Conservation (phyloP, 345 rosid species). For the Aquilaria malaccensis region DNA sequence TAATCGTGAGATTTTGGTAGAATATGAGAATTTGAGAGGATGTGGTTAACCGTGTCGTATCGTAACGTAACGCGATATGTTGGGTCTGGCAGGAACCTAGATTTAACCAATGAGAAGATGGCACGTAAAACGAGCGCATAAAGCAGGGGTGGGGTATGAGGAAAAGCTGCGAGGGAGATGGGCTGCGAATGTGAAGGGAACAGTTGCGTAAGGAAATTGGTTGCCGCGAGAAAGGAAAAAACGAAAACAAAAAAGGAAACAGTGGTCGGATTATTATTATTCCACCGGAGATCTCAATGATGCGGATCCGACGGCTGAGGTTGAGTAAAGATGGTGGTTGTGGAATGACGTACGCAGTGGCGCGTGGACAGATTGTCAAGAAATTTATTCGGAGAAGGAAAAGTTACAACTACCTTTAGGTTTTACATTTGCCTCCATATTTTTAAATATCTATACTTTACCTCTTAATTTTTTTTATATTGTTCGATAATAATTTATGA, state of each 20-base stretch:
- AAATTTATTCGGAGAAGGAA: no score
- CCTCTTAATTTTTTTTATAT: no score
- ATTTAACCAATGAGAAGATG: conserved; percentile 5
- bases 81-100: conserved; percentile 6
- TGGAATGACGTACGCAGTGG: background rate
- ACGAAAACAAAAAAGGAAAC: background rate
- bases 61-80: conserved; percentile 9
- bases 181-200: conserved; percentile 19
- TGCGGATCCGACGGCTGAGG: conserved; percentile 20
- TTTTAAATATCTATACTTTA: no score
- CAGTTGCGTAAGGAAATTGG: conserved; percentile 22
- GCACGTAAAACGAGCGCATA: conserved; percentile 13
- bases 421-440: no score
- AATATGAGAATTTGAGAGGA: conserved; percentile 1
- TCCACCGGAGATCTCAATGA: conserved; percentile 1
- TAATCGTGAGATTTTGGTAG: conserved; percentile 12
- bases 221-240: background rate
- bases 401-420: no score
- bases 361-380: conserved; percentile 14
- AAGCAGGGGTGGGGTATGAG: background rate
- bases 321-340: conserved; percentile 1
- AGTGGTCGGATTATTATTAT: no score
- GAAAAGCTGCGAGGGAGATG: conserved; percentile 15
- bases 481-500: no score
- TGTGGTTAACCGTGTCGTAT: background rate